phyloP scores from a whole-genome alignment of 371 early-diverging fungal species.

The Nematocida major region DNA sequence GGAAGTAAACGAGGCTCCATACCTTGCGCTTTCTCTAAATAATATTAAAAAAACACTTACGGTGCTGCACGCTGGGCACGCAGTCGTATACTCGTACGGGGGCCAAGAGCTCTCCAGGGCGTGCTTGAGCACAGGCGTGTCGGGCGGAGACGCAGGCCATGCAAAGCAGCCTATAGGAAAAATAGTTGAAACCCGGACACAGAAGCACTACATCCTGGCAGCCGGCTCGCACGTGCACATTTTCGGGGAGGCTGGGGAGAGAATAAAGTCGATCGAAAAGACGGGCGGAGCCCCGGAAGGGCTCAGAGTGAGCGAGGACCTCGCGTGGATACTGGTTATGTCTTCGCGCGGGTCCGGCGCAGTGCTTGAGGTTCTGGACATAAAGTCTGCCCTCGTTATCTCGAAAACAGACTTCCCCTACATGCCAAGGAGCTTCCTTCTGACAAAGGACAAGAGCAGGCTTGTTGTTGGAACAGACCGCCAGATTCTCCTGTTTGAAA shows the following conservation, averaged over 20 bases:
- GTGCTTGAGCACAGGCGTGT: not conserved
- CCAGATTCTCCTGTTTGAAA: constrained; percentile 18
- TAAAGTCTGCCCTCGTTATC: not conserved
- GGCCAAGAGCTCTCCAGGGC: not conserved
- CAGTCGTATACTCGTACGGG: not conserved
- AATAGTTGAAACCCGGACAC: not conserved
- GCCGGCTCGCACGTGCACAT: not conserved
- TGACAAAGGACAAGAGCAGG: constrained; percentile 12
- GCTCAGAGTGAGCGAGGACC: not conserved
- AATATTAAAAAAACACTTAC: constrained; percentile 7
- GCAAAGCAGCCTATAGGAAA: not conserved
- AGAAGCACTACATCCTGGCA: not conserved
- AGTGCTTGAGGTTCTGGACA: constrained; percentile 37
- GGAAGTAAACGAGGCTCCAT: not conserved
- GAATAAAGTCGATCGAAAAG: not conserved
- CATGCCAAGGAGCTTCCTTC: constrained; percentile 18
- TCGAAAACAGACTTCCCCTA: not conserved
- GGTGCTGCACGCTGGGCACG: not conserved
- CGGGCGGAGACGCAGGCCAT: not conserved
- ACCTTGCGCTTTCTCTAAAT: constrained; percentile 19
- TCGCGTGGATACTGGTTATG: constrained; percentile 5
- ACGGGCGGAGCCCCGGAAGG: not conserved
- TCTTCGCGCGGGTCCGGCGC: not conserved
- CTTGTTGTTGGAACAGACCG: constrained; percentile 4
- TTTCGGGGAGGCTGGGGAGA: not conserved